Evolutionary conservation across 768 basidiomycete genomes (phyloP), one percentile per base, ranked within the genome.

Genomic region (Dictyophora rubrovolvata): DNA sequence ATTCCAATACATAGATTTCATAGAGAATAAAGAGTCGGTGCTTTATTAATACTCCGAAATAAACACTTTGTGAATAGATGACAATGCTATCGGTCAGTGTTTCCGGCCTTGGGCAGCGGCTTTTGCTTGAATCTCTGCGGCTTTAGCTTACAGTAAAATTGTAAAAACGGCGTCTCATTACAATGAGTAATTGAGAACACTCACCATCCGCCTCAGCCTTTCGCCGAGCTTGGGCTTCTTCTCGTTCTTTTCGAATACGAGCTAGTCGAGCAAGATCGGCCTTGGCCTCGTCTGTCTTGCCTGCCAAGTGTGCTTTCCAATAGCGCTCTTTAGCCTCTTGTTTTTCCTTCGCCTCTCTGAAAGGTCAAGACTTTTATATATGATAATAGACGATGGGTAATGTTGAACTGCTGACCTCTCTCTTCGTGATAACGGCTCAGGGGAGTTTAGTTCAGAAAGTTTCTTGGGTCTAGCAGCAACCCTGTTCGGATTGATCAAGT

Each of bases 241-340:
- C 93, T 53, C 94, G 86, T 61, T 95, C 90, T 57, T 83, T 85
- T 61, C 81, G 82, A 66, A 98, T 90, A 82, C 85, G 87, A 50
- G 82, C 81, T 16, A 98, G 81, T 36, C 94, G 82, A 18, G 86
- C 81, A 53, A 98, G 82, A 71, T 98, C 94, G 3, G 85, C 71
- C 73, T 93, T 89, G 18, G 94, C 93, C 69, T 96, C 79, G 36
- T 87, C 84, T 0, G 94, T 97, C 83, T 96, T 89, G 61, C 94
- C 94, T 70, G 80, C 75, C 16, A 74, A 54, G 65, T 91, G 87
- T 23, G 89, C 87, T 81, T 94, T 91, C 85, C 85, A 85, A 70
- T 95, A 95, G 22, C 80, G 76, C 23, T 92, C 90, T 68, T 89
- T 82, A 1, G 92, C 89, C 1, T 93, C 92, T 65, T 87, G 79